A percentile compares a stretch with the other conserved stretches of the same genome.
phyloP scores from a whole-genome alignment of 495 filamentous ascomycete genomes.

The Aspergillus panamensis region DNA sequence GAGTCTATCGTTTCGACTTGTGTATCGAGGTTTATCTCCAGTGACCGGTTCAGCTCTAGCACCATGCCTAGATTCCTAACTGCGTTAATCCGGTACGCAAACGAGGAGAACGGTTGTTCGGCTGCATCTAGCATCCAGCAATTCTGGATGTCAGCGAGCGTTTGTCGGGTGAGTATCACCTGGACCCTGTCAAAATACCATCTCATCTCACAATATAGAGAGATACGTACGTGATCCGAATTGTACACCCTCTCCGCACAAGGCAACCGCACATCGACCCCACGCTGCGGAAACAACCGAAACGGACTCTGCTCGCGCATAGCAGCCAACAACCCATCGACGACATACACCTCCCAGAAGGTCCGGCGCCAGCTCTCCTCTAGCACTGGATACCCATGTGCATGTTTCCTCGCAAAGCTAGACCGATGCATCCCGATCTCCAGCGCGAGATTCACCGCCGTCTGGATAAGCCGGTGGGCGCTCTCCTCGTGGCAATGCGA shows the following conservation, averaged over 20 bases:
- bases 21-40: conserved; percentile 16
- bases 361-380: conserved; percentile 76
- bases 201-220: neutral
- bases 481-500: conserved; percentile 58
- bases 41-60: conserved; percentile 45
- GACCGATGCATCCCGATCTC: conserved; percentile 63
- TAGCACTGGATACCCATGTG: conserved; percentile 46
- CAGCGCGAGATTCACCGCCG: conserved; percentile 60
- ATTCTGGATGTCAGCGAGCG: conserved; percentile 14
- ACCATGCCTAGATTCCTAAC: conserved; percentile 63
- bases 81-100: conserved; percentile 44
- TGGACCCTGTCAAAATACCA: neutral
- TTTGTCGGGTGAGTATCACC: conserved; percentile 8
- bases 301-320: conserved; percentile 27
- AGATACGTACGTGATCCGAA: conserved; percentile 9
- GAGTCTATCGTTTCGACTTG: conserved; percentile 53
- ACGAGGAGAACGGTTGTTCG: conserved; percentile 22
- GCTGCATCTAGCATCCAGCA: conserved; percentile 9
- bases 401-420: conserved; percentile 32
- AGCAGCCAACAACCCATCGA: conserved; percentile 50
- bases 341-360: conserved; percentile 79
- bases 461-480: conserved; percentile 56
- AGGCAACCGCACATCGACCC: conserved; percentile 29
- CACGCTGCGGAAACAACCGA: conserved; percentile 30
- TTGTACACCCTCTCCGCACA: conserved; percentile 23